Evolutionary conservation across 805 yeast species (phyloP).

Genomic region (Grigorovia jiainica): DNA sequence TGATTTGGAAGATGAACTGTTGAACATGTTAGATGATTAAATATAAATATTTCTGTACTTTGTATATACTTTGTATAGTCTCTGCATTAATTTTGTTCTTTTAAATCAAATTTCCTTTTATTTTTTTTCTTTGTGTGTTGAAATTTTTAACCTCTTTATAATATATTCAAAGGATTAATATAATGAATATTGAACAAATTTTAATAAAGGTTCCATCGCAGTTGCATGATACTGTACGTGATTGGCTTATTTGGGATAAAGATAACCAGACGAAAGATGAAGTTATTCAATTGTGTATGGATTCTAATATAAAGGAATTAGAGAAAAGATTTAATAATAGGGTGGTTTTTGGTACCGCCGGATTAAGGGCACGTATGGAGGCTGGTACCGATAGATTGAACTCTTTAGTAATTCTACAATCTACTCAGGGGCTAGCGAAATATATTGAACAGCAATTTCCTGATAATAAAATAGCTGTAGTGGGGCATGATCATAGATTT

Average conservation of each 20-base stretch:
- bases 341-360: slow-evolving; percentile 88
- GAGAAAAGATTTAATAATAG: slow-evolving; percentile 45
- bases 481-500: slow-evolving; percentile 89
- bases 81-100: too few relatives aligned
- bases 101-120: too few relatives aligned
- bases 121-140: not conserved
- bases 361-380: slow-evolving; percentile 77
- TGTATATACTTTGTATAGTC: not conserved
- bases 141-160: too few relatives aligned
- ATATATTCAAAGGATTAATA: too few relatives aligned
- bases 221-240: slow-evolving; percentile 9
- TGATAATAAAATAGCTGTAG: slow-evolving; percentile 36
- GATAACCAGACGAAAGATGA: slow-evolving; percentile 44
- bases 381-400: slow-evolving; percentile 89
- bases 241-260: slow-evolving; percentile 28
- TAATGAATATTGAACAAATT: too few relatives aligned
- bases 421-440: slow-evolving; percentile 71
- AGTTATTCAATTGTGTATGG: slow-evolving; percentile 36
- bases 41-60: not conserved
- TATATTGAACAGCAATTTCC: slow-evolving; percentile 32
- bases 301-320: slow-evolving; percentile 35
- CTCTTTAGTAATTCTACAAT: slow-evolving; percentile 78
- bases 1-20: slow-evolving; percentile 24
- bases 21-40: slow-evolving; percentile 19
- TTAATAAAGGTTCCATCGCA: not conserved